phyloP scores from a whole-genome alignment of 2,329 filamentous ascomycete genomes.

The Exophiala sideris region DNA sequence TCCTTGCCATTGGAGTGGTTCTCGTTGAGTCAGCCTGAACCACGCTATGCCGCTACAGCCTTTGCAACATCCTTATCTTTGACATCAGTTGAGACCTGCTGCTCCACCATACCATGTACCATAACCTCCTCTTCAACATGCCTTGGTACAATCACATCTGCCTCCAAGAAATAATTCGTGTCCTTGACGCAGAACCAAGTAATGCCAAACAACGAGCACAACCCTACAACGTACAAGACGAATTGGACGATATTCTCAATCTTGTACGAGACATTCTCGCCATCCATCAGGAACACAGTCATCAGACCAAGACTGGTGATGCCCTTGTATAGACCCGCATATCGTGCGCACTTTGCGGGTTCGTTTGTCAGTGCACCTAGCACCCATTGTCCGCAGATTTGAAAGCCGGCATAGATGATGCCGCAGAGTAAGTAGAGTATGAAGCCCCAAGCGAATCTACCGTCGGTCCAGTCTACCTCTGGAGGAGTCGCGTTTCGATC shows the following conservation, averaged over 20 bases:
- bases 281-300: conserved; percentile 22
- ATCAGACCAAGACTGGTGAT: conserved; percentile 16
- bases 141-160: conserved; percentile 24
- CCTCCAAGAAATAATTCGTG: conserved; percentile 26
- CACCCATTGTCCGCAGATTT: conserved; percentile 11
- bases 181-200: conserved; percentile 17
- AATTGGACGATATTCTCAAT: conserved; percentile 19
- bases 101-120: too few species aligned
- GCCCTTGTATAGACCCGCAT: conserved; percentile 19
- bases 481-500: not conserved
- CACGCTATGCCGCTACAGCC: too few species aligned
- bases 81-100: too few species aligned
- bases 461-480: conserved; percentile 6
- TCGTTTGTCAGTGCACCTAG: conserved; percentile 20
- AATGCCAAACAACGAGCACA: conserved; percentile 7
- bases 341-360: conserved; percentile 11
- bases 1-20: too few species aligned
- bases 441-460: not conserved
- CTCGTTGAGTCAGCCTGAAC: too few species aligned
- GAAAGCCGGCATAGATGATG: conserved; percentile 11
- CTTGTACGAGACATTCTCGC: conserved; percentile 12
- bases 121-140: not conserved
- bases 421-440: conserved; percentile 11
- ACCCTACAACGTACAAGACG: conserved; percentile 13
- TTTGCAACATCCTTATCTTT: too few species aligned